Base-by-base conservation (phyloP, 495 filamentous ascomycete genomes). In the Thozetella sp. region DNA sequence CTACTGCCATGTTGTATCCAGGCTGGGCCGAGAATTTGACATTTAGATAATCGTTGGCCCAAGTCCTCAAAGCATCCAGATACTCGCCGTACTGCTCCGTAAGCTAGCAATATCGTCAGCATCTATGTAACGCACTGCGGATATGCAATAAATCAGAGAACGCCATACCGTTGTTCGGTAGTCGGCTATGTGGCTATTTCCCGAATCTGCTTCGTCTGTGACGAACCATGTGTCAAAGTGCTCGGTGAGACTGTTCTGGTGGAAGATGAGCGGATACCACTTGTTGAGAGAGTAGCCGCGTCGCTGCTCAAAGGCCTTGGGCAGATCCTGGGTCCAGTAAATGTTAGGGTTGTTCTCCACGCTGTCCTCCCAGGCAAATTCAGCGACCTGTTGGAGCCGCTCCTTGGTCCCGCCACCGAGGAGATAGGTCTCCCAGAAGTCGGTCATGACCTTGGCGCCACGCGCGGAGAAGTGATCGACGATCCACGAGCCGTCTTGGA, bases 121-220 rank as follows among this genome's bases (percentile, higher is more conserved):
- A 22, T 54, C 12, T 17, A n/a, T 48, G 23, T 48, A 15, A 15
- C 45, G 3, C 19, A 54, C 15, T n/a, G n/a, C n/a, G n/a, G n/a
- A n/a, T n/a, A n/a, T n/a, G n/a, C n/a, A 17, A 30, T n/a, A n/a
- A 20, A 27, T 2, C 51, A 1, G 51, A 15, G 22, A 54, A 2
- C n/a, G 25, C 45, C 3, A 34, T 23, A 56, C 54, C 1, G 54
- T 56, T 1, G 22, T 0, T 11, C 54, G 20, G n/a, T 56, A 56
- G 22, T 56, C 54, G 1, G 34, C 54, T n/a, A 56, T 56, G 26
- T 56, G 54, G 54, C 54, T 56, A 13, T 46, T 40, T 2, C 54
- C 54, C 20, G 22, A 43, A 20, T 56, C 54, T 12, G 37, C 13
- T 37, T 56, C 54, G 23, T 56, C 54, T 15, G 54, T 56, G 22